phyloP scores from a whole-genome alignment of 768 basidiomycete species.

The Trametes coccinea region DNA sequence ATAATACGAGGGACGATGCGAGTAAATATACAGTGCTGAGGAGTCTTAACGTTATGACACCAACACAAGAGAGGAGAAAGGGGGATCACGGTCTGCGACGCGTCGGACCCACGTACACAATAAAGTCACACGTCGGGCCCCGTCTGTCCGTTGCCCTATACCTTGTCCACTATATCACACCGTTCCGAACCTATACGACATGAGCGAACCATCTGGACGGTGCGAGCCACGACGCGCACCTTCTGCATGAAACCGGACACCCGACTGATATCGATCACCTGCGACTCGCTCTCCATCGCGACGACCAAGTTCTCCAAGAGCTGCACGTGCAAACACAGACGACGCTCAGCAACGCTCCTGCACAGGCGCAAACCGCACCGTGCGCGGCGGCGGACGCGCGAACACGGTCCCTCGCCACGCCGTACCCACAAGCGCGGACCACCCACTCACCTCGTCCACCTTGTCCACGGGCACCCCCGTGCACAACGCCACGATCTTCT shows the following conservation, averaged over 20 bases:
- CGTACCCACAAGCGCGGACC: not conserved
- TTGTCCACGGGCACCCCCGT: slow-evolving; percentile 84
- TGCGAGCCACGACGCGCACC: slow-evolving; percentile 40
- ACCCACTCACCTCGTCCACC: slow-evolving; percentile 78
- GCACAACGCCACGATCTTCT: slow-evolving; percentile 87
- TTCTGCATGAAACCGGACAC: slow-evolving; percentile 93
- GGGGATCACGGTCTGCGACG: not conserved
- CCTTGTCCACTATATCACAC: slow-evolving; percentile 46
- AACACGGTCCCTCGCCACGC: not conserved
- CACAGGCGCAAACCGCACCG: not conserved
- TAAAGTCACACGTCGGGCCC: not conserved
- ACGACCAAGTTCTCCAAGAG: slow-evolving; percentile 84
- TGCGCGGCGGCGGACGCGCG: not conserved
- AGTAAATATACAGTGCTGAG: slow-evolving; percentile 23
- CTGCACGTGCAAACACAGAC: slow-evolving; percentile 38
- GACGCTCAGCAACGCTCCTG: slow-evolving; percentile 4
- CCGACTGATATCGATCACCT: slow-evolving; percentile 78
- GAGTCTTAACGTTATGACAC: slow-evolving; percentile 8
- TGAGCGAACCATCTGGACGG: not conserved
- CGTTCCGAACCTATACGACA: slow-evolving; percentile 53
- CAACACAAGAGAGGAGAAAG: not conserved
- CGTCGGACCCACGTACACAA: not conserved
- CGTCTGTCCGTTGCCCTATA: not conserved
- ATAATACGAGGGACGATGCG: slow-evolving; percentile 13
- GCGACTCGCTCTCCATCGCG: slow-evolving; percentile 86